Conservation (phyloP, 2,329 filamentous ascomycete species). For the Aphanoascus verrucosus region DNA sequence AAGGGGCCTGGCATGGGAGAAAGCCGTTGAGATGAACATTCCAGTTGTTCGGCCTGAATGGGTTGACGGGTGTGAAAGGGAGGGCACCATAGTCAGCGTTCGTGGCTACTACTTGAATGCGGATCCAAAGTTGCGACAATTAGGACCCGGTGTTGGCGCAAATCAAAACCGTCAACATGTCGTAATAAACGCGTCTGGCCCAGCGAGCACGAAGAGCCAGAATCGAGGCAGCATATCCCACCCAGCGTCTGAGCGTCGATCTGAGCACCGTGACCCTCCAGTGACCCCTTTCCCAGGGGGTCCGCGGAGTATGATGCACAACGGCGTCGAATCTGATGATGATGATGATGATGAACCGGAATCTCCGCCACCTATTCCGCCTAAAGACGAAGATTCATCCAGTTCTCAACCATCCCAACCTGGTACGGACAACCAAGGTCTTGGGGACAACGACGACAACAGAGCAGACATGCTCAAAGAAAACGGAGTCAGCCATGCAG, state of each 20-base stretch:
- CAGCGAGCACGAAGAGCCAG: neutral
- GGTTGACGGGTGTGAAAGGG: slow-evolving; percentile 91
- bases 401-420: neutral
- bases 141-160: slow-evolving; percentile 27
- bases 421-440: slow-evolving; percentile 1
- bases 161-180: slow-evolving; percentile 15
- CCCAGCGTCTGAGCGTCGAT: slow-evolving; percentile 12
- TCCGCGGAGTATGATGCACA: slow-evolving; percentile 11
- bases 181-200: slow-evolving; percentile 9
- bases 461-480: slow-evolving; percentile 13
- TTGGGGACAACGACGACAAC: slow-evolving; percentile 12
- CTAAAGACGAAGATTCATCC: slow-evolving; percentile 15
- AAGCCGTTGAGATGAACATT: slow-evolving; percentile 94
- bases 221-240: slow-evolving; percentile 7
- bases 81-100: slow-evolving; percentile 84
- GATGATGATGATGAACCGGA: slow-evolving; percentile 13
- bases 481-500: neutral
- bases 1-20: slow-evolving; percentile 82
- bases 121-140: slow-evolving; percentile 51
- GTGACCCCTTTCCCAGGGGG: slow-evolving; percentile 20
- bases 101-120: slow-evolving; percentile 94
- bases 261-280: slow-evolving; percentile 18
- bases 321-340: slow-evolving; percentile 12
- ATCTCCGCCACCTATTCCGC: slow-evolving; percentile 16
- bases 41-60: slow-evolving; percentile 94